phyloP scores from a whole-genome alignment of 352 stramenopile genomes.

The Saprolegnia diclina region DNA sequence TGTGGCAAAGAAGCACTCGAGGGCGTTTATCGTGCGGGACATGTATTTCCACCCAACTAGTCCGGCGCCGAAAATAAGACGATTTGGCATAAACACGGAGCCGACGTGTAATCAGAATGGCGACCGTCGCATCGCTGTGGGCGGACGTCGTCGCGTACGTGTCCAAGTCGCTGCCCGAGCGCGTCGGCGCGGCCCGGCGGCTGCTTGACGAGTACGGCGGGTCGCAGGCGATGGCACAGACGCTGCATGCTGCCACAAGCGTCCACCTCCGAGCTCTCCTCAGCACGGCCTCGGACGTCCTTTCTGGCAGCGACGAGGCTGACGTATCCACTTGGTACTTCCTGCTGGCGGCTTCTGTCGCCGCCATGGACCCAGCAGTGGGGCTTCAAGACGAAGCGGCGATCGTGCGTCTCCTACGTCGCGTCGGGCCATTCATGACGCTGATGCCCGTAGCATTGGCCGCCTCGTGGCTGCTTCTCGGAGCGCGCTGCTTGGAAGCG shows the following conservation, averaged over 20 bases:
- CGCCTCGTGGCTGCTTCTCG: not conserved
- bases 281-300: slow-evolving; percentile 20
- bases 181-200: not conserved
- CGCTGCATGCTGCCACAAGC: not conserved
- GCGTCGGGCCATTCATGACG: slow-evolving; percentile 16
- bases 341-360: not conserved
- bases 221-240: not conserved
- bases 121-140: slow-evolving; percentile 5
- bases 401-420: slow-evolving; percentile 7
- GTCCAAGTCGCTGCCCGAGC: slow-evolving; percentile 2
- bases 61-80: not conserved
- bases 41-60: too few species aligned
- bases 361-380: not conserved
- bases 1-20: not conserved
- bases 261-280: slow-evolving; percentile 11
- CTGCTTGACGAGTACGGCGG: not conserved
- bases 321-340: slow-evolving; percentile 4
- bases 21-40: not conserved
- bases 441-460: slow-evolving; percentile 15
- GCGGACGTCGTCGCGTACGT: slow-evolving; percentile 1
- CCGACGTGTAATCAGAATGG: not conserved
- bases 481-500: not conserved
- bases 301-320: not conserved
- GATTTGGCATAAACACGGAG: not conserved
- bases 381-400: not conserved